phyloP scores from a whole-genome alignment of 1,284 basidiomycete genomes.

The Coniferiporia weirii region DNA sequence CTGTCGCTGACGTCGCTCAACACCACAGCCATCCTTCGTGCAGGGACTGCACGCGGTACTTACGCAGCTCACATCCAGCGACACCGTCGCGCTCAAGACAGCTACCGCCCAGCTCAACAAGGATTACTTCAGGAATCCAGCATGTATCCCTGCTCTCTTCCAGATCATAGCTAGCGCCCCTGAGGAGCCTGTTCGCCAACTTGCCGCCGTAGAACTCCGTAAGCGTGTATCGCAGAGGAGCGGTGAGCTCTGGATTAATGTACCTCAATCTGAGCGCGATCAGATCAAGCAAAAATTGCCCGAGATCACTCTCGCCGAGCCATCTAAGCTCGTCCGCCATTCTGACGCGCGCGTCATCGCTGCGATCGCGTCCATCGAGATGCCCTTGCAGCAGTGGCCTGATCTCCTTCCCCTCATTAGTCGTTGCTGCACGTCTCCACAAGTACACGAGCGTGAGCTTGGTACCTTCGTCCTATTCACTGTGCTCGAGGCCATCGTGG shows the following conservation, averaged over 20 bases:
- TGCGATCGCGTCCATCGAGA: slow-evolving; percentile 88
- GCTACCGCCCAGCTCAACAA: slow-evolving; percentile 89
- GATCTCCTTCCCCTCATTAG: slow-evolving; percentile 87
- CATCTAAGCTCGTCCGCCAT: slow-evolving; percentile 80
- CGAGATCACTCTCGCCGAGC: slow-evolving; percentile 74
- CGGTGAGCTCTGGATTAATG: slow-evolving; percentile 80
- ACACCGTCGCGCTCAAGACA: slow-evolving; percentile 86
- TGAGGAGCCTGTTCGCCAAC: slow-evolving; percentile 80
- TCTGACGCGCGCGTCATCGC: slow-evolving; percentile 90
- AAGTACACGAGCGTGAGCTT: slow-evolving; percentile 81
- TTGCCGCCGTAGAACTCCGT: slow-evolving; percentile 96
- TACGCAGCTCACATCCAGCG: slow-evolving; percentile 78
- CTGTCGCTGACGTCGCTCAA: neutral
- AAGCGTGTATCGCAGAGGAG: slow-evolving; percentile 85
- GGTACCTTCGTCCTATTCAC: slow-evolving; percentile 90
- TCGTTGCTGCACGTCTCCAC: slow-evolving; percentile 67
- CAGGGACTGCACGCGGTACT: slow-evolving; percentile 82
- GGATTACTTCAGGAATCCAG: slow-evolving; percentile 87
- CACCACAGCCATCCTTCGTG: slow-evolving; percentile 57
- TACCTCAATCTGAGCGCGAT: slow-evolving; percentile 66
- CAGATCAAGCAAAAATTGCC: slow-evolving; percentile 87
- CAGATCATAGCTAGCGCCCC: slow-evolving; percentile 84
- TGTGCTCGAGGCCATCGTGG: slow-evolving; percentile 88
- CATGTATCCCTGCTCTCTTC: slow-evolving; percentile 89
- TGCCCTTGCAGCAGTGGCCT: slow-evolving; percentile 81